Base-by-base conservation (phyloP, 2,329 filamentous ascomycete genomes). In the Penicillium fuscoglaucum region DNA sequence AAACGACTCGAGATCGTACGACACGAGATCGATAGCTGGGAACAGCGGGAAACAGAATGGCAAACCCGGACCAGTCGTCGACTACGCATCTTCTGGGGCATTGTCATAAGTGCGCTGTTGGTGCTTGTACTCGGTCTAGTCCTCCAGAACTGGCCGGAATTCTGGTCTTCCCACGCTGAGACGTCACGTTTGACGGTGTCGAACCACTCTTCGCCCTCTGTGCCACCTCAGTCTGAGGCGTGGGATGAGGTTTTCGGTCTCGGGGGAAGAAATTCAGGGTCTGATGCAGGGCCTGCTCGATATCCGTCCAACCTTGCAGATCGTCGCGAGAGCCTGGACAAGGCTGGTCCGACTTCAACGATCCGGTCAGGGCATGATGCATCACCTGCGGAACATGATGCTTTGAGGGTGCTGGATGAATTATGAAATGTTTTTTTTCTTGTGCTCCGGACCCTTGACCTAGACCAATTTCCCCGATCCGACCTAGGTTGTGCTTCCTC, bases 31-130 rank as follows among this genome's bases (percentile, higher is more conserved):
- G 71, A 77, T 55, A 67, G 65, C 37, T 80, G 77, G 76, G 78
- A 80, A 57, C 67, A 68, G 49, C 68, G 71, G 55, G 78, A 81
- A 57, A 65, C 64, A 12, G 75, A 80, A 53, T 78, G 73, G 72
- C 76, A 78, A 67, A 70, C 66, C 33, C 70, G 72, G 24, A 68
- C 76, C 7, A 73, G 68, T 43, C 70, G 74, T 51, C 66, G 76
- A 44, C 62, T 78, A 41, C 73, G 74, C 21, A 71, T 79, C 24
- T 68, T 76, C 58, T 78, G 74, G 75, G 66, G 65, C 0, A 61
- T 70, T 26, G 57, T 74, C 21, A 61, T 58, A 13, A 63, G 65
- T 7, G 63, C 65, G 6, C 50, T 72, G 19, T 43, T 75, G 29
- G 57, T 74, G 33, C 33, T 74, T 8, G 46, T 74, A 15, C 50